Conservation (phyloP, 257 asterid genomes). For the Jasminum sambac region DNA sequence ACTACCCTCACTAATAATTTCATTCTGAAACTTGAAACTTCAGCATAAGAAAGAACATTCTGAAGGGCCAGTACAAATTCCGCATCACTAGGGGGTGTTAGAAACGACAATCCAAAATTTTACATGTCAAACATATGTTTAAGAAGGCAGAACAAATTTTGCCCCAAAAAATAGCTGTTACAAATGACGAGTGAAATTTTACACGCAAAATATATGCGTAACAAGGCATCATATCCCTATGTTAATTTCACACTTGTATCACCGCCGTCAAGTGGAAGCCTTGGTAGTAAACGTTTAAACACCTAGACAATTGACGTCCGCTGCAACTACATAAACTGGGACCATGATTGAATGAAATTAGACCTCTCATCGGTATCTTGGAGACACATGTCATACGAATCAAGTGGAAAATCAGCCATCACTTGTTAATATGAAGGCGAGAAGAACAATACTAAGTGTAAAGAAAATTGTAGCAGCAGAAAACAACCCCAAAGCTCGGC, state of each 20-base stretch:
- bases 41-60: background rate
- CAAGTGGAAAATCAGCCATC: constrained; percentile 57
- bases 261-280: background rate
- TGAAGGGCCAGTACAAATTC: too few species aligned
- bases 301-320: background rate
- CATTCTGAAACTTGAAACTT: background rate
- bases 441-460: constrained; percentile 58
- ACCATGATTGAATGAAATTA: background rate
- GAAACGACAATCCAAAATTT: too few species aligned
- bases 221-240: background rate
- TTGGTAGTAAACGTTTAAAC: background rate
- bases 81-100: too few species aligned
- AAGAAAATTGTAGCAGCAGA: constrained; percentile 70
- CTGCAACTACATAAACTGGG: background rate
- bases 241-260: background rate
- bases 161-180: background rate
- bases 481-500: constrained; percentile 67
- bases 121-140: too few species aligned
- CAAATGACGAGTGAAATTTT: too few species aligned
- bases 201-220: background rate
- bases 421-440: constrained; percentile 62
- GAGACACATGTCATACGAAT: background rate
- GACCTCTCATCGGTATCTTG: background rate
- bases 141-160: background rate
- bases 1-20: too few species aligned